Percentiles rank a stretch among this genome's conserved stretches.
Conservation (phyloP, 495 filamentous ascomycete genomes). For the Filosporella fistucella region DNA sequence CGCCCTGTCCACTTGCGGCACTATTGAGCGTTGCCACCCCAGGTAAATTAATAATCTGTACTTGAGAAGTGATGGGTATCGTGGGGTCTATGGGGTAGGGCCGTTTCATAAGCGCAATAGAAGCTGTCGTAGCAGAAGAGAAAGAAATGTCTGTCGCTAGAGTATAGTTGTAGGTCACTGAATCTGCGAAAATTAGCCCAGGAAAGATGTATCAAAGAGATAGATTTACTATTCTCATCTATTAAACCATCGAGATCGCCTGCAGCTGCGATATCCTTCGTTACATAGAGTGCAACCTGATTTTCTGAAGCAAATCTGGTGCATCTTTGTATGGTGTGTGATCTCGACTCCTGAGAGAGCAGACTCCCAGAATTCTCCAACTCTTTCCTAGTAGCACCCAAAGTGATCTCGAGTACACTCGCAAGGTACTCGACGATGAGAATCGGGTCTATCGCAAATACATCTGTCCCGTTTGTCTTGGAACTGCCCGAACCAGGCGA, state of each 20-base stretch:
- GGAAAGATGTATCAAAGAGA: background rate
- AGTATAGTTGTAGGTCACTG: slow-evolving; percentile 61
- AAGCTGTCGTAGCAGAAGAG: slow-evolving; percentile 72
- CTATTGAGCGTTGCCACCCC: slow-evolving; percentile 64
- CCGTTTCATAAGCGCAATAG: slow-evolving; percentile 84
- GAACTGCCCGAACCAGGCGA: slow-evolving; percentile 29
- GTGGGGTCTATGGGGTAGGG: slow-evolving; percentile 78
- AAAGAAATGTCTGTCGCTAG: slow-evolving; percentile 78
- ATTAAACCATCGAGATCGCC: slow-evolving; percentile 45
- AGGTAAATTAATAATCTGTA: slow-evolving; percentile 88
- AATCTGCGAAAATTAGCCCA: slow-evolving; percentile 10
- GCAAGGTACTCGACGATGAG: slow-evolving; percentile 74
- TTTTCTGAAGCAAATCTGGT: slow-evolving; percentile 83
- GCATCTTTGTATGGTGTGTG: slow-evolving; percentile 82
- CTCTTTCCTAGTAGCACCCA: slow-evolving; percentile 79
- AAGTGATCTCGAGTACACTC: slow-evolving; percentile 72
- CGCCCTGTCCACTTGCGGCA: slow-evolving; percentile 59
- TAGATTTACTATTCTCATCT: slow-evolving; percentile 38
- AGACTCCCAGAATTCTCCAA: slow-evolving; percentile 77
- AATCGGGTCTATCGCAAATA: slow-evolving; percentile 41
- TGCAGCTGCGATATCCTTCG: slow-evolving; percentile 68
- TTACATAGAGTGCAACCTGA: slow-evolving; percentile 83
- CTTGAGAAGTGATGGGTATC: slow-evolving; percentile 74
- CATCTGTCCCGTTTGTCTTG: slow-evolving; percentile 36
- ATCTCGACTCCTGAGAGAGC: slow-evolving; percentile 62